Conservation (phyloP, 768 basidiomycete genomes). For the Lactifluus rugatus region DNA sequence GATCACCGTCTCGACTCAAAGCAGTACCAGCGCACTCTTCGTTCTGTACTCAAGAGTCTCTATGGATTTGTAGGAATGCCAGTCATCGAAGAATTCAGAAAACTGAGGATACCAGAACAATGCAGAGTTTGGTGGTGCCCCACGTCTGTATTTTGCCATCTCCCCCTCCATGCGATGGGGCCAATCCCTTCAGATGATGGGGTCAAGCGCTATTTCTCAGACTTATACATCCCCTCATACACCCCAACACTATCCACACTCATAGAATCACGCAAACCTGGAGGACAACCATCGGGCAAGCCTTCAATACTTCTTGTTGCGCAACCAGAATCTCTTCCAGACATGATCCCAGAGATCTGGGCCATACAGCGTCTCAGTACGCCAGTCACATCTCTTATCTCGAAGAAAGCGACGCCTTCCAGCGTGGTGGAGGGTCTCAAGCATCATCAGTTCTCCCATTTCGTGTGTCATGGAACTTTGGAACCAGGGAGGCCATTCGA, state of each 20-base stretch:
- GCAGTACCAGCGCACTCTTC: too few relatives aligned
- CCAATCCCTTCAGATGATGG: background rate
- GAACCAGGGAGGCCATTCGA: background rate
- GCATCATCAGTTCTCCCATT: background rate
- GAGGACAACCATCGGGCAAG: too few relatives aligned
- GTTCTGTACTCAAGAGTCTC: too few relatives aligned
- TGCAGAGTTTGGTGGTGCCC: conserved; percentile 17
- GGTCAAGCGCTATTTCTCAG: background rate
- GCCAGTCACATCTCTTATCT: background rate
- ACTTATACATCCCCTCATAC: conserved; percentile 13
- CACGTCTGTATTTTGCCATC: conserved; percentile 4
- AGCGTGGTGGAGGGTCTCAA: background rate
- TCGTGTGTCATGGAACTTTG: conserved; percentile 8
- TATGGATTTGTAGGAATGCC: too few relatives aligned
- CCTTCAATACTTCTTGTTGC: background rate
- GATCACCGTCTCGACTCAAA: too few relatives aligned
- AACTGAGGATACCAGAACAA: background rate
- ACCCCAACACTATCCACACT: conserved; percentile 9
- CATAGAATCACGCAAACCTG: background rate
- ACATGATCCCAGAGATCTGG: background rate
- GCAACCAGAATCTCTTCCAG: background rate
- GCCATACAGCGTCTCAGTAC: background rate
- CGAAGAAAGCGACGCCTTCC: background rate
- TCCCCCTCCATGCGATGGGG: conserved; percentile 9
- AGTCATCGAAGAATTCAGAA: too few relatives aligned